These are phyloP conservation scores for Omphalotus guepiniiformis DNA, from an alignment of 768 basidiomycete genomes.

Conservation along the genomic window DNA sequence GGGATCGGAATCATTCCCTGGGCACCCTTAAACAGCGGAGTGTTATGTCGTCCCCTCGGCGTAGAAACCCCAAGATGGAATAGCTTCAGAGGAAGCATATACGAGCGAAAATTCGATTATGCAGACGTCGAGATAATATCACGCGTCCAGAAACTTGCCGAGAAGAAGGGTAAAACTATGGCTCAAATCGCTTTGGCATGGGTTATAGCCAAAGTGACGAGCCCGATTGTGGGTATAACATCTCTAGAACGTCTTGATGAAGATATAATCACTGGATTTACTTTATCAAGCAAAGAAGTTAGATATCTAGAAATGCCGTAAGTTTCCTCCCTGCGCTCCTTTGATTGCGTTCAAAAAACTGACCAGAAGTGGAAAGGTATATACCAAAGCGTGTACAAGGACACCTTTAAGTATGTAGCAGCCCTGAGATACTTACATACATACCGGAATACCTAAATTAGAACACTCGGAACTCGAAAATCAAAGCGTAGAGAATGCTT, in stretches of 20 bases:
- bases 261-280: constrained; percentile 2
- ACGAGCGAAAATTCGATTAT: not conserved
- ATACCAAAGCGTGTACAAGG: constrained; percentile 1
- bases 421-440: too few relatives aligned
- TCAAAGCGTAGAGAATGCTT: too few relatives aligned
- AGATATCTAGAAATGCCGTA: constrained; percentile 6
- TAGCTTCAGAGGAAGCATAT: not conserved
- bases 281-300: not conserved
- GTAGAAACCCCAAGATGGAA: not conserved
- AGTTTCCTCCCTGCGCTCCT: not conserved
- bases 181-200: constrained; percentile 23
- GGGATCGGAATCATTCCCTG: constrained; percentile 40
- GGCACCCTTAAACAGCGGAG: constrained; percentile 29
- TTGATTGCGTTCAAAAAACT: too few relatives aligned
- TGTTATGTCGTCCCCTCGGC: not conserved
- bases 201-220: constrained; percentile 23
- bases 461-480: too few relatives aligned
- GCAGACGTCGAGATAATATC: constrained; percentile 4
- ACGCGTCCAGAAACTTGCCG: constrained; percentile 20
- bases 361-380: not conserved
- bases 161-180: constrained; percentile 20
- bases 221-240: constrained; percentile 8
- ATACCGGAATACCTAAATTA: too few relatives aligned
- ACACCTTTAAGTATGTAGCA: not conserved
- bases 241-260: constrained; percentile 10